Evolutionary conservation across 2,329 filamentous ascomycete genomes (phyloP), one percentile per base, ranked within the genome.

Genomic region (Parastagonospora nodorum): DNA sequence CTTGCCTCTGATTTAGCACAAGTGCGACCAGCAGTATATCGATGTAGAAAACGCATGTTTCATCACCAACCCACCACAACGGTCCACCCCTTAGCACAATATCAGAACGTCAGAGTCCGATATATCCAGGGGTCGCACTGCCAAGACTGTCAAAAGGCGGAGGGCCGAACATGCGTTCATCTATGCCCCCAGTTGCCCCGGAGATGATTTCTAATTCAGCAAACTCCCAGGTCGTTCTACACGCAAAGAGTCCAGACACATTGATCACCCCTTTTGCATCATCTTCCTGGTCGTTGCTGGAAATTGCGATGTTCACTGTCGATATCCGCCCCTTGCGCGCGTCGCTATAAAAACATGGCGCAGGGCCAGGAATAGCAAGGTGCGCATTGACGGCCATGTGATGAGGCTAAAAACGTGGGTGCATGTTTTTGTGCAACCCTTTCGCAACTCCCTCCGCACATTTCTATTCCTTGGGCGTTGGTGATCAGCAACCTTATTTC

Each of bases 221-320:
- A 38, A 15, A 8, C 9, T 19, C 35, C 35, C 15, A 37, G 35
- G n/a, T n/a, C 19, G 19, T 24, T 24, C 19, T 24, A 24, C 19
- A 24, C 19, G 19, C 19, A 24, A 24, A 30, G 11, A 29, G 39
- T 42, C 49, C 39, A 47, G 44, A 47, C 40, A 43, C 39, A 36
- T 27, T 40, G 49, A 51, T 46, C 43, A 38, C 19, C 43, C 10
- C 28, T 32, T n/a, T 32, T 32, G 7, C 15, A 11, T 33, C 47
- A 35, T 41, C 24, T 27, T 15, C 12, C 19, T 19, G 16, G n/a
- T 16, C 35, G 44, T 11, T 11, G n/a, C 9, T 31, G 35, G 38
- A 44, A 46, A 53, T 53, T 53, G 45, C 30, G 50, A 53, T 53
- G 42, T 12, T 45, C 50, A 42, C 8, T 33, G 42, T 40, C 38